Conservation (phyloP, 2,329 filamentous ascomycete species). For the Venturia carpophila region DNA sequence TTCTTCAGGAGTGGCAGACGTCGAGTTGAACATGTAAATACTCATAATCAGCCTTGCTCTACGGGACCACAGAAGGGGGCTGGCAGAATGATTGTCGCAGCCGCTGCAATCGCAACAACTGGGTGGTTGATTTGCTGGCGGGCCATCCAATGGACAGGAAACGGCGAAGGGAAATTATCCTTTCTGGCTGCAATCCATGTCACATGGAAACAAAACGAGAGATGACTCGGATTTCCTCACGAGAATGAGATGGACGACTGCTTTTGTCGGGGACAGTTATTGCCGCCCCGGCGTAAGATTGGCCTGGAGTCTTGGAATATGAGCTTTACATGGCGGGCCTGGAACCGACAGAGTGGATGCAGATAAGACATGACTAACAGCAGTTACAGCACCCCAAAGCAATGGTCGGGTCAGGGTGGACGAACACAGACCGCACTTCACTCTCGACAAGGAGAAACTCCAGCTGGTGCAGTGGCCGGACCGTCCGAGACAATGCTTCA, state of each 20-base stretch:
- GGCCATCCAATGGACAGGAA: not conserved
- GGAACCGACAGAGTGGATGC: not conserved
- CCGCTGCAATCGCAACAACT: not conserved
- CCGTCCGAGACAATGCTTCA: not conserved
- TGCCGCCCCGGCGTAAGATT: not conserved
- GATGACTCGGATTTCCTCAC: not conserved
- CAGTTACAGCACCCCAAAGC: not conserved
- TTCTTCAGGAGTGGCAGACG: not conserved
- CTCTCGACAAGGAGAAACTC: not conserved
- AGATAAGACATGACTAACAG: constrained; percentile 12
- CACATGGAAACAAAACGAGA: not conserved
- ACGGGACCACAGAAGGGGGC: not conserved
- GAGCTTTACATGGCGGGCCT: not conserved
- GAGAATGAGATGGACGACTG: not conserved
- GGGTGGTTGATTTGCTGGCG: not conserved
- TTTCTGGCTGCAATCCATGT: not conserved
- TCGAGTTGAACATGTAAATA: not conserved
- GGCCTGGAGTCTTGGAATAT: not conserved
- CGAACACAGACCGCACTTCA: not conserved
- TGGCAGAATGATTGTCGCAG: too few species aligned
- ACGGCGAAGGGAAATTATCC: not conserved
- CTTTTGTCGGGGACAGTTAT: not conserved
- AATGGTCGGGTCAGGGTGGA: not conserved
- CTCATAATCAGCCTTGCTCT: not conserved
- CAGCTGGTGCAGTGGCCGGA: not conserved